Percentiles rank a stretch among this genome's conserved stretches.
These are phyloP conservation scores for Amesomyces nigricolor DNA, from an alignment of 2,329 filamentous ascomycete species.

Conservation along the genomic window DNA sequence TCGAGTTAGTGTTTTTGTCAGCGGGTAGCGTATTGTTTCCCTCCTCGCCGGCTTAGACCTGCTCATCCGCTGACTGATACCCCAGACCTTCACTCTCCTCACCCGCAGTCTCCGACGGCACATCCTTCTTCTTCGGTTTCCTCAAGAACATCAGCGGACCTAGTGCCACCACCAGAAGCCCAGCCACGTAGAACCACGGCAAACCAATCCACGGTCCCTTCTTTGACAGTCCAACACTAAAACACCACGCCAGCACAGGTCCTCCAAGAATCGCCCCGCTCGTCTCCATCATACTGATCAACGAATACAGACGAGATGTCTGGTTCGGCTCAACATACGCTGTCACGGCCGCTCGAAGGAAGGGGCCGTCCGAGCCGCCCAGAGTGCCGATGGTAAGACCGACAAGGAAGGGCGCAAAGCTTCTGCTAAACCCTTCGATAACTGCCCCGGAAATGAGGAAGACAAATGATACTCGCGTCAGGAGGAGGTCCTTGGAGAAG, in stretches of 20 bases:
- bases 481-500: conserved; percentile 20
- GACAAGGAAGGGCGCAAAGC: conserved; percentile 15
- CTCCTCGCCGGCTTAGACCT: background rate
- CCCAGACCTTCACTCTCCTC: conserved; percentile 9
- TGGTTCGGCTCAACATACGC: conserved; percentile 21
- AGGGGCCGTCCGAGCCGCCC: conserved; percentile 14
- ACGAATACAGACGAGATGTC: conserved; percentile 20
- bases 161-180: conserved; percentile 9
- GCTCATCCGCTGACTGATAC: conserved; percentile 16
- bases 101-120: background rate
- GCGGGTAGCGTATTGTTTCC: too few relatives aligned
- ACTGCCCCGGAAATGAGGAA: conserved; percentile 16
- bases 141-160: conserved; percentile 15
- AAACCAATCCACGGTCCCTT: conserved; percentile 18
- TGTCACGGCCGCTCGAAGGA: conserved; percentile 18
- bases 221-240: conserved; percentile 16
- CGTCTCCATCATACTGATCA: conserved; percentile 24
- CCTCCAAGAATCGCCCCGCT: conserved; percentile 20
- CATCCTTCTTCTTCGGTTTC: conserved; percentile 1
- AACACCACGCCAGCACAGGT: conserved; percentile 20
- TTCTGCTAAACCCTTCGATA: conserved; percentile 18
- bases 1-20: too few relatives aligned
- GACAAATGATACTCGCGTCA: conserved; percentile 16
- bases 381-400: conserved; percentile 19
- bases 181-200: conserved; percentile 23